Percentiles rank a stretch among this genome's conserved stretches.
Conservation (phyloP, 2,329 filamentous ascomycete genomes). For the Fusarium sacchari region DNA sequence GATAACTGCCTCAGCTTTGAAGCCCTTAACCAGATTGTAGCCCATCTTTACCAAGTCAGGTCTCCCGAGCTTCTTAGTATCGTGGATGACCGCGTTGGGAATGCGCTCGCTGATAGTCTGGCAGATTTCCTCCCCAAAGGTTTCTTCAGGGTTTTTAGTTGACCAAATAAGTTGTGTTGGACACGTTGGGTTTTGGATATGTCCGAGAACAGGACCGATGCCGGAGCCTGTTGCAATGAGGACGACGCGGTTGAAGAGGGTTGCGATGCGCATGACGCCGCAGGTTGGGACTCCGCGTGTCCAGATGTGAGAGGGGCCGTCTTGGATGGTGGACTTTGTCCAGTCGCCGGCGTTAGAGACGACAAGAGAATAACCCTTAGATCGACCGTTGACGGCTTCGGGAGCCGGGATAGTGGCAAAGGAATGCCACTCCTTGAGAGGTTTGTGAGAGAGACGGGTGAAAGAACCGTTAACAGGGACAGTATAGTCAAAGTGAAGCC, state of each 20-base stretch:
- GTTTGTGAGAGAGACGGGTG: conserved; percentile 67
- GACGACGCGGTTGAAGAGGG: conserved; percentile 72
- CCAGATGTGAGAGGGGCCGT: conserved; percentile 71
- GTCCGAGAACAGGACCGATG: conserved; percentile 74
- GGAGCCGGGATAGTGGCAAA: conserved; percentile 78
- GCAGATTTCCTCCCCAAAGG: conserved; percentile 69
- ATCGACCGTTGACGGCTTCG: conserved; percentile 39
- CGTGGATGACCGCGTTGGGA: conserved; percentile 71
- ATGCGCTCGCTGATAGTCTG: conserved; percentile 66
- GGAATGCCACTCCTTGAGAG: conserved; percentile 77
- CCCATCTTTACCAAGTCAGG: conserved; percentile 63
- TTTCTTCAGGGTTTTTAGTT: conserved; percentile 68
- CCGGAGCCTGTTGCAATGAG: conserved; percentile 78
- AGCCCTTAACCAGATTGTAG: conserved; percentile 65
- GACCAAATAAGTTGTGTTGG: conserved; percentile 75
- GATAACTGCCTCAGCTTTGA: conserved; percentile 74
- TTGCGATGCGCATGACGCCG: conserved; percentile 74
- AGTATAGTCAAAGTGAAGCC: conserved; percentile 74
- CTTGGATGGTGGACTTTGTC: conserved; percentile 72
- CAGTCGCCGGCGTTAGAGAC: conserved; percentile 81
- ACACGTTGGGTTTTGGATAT: conserved; percentile 61
- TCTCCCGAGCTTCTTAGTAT: conserved; percentile 69
- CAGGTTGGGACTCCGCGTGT: conserved; percentile 73
- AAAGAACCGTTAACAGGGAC: conserved; percentile 61
- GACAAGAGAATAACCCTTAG: conserved; percentile 70